Percentiles rank a stretch among this genome's conserved stretches.
Conservation (phyloP, 2,329 filamentous ascomycete species). For the Penicillium sp. region DNA sequence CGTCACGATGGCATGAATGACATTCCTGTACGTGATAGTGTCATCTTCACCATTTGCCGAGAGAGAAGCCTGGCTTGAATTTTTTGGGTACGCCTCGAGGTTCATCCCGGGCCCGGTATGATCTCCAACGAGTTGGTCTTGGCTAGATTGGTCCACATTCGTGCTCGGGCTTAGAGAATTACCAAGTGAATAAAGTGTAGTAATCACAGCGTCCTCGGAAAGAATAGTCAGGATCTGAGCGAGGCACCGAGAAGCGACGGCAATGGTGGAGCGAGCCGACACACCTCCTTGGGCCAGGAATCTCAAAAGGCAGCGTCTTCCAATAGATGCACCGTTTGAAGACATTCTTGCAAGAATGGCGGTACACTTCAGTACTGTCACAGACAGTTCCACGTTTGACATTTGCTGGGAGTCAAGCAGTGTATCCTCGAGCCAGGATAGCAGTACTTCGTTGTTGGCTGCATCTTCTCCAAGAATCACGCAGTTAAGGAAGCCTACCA, state of each 20-base stretch:
- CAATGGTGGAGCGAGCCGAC: constrained; percentile 64
- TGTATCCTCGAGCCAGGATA: constrained; percentile 81
- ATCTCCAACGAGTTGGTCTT: constrained; percentile 30
- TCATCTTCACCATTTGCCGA: constrained; percentile 74
- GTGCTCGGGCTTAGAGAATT: constrained; percentile 81
- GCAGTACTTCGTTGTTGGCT: constrained; percentile 73
- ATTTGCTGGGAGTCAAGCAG: constrained; percentile 78
- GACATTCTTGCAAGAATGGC: constrained; percentile 76
- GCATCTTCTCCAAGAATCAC: constrained; percentile 76
- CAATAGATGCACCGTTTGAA: constrained; percentile 67
- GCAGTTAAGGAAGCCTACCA: constrained; percentile 84
- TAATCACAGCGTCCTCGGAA: constrained; percentile 90
- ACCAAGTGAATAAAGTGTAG: constrained; percentile 91
- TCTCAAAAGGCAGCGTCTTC: constrained; percentile 76
- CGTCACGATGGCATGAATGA: constrained; percentile 94
- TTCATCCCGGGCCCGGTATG: constrained; percentile 50
- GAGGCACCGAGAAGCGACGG: constrained; percentile 77
- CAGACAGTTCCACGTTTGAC: constrained; percentile 72
- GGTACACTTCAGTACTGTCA: constrained; percentile 75
- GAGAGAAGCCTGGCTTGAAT: constrained; percentile 64
- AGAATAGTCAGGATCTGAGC: constrained; percentile 77
- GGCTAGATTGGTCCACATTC: constrained; percentile 47
- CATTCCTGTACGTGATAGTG: constrained; percentile 72
- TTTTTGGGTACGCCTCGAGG: constrained; percentile 39
- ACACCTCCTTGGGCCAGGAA: constrained; percentile 81